These are phyloP conservation scores for Laburnicola sp. DNA, from an alignment of 2,329 filamentous ascomycete species.

Conservation along the genomic window DNA sequence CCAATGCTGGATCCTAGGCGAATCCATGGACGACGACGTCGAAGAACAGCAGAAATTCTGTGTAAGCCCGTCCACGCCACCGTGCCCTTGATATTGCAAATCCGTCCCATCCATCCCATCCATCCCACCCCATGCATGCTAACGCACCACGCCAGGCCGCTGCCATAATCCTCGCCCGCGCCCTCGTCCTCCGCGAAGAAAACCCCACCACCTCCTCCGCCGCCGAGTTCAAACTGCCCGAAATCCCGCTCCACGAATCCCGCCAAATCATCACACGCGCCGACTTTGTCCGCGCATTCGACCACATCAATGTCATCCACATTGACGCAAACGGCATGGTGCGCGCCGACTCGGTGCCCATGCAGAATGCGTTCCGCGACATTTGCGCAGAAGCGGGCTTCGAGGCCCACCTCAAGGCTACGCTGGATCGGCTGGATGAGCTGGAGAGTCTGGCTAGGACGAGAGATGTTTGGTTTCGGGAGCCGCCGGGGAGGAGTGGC, in stretches of 20 bases:
- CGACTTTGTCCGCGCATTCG: slow-evolving; percentile 88
- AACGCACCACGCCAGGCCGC: slow-evolving; percentile 61
- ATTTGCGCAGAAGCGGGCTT: slow-evolving; percentile 79
- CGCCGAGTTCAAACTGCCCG: slow-evolving; percentile 72
- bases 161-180: slow-evolving; percentile 89
- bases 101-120: no score
- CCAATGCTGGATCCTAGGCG: slow-evolving; percentile 73
- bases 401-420: slow-evolving; percentile 77
- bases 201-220: slow-evolving; percentile 56
- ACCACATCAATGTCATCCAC: slow-evolving; percentile 91
- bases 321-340: slow-evolving; percentile 87
- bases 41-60: slow-evolving; percentile 98
- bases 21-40: slow-evolving; percentile 88
- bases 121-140: not conserved
- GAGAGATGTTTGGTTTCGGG: slow-evolving; percentile 88
- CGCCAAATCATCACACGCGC: slow-evolving; percentile 86
- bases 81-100: no score
- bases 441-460: slow-evolving; percentile 93
- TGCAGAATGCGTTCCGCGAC: slow-evolving; percentile 87
- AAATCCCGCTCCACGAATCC: slow-evolving; percentile 56
- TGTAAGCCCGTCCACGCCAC: slow-evolving; percentile 51
- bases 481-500: slow-evolving; percentile 48
- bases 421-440: slow-evolving; percentile 78
- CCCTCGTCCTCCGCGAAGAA: slow-evolving; percentile 74
- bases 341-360: slow-evolving; percentile 88